A percentile compares a stretch with the other conserved stretches of the same genome.
phyloP scores from a whole-genome alignment of 768 basidiomycete species.

The Leccinum subgranulosum region DNA sequence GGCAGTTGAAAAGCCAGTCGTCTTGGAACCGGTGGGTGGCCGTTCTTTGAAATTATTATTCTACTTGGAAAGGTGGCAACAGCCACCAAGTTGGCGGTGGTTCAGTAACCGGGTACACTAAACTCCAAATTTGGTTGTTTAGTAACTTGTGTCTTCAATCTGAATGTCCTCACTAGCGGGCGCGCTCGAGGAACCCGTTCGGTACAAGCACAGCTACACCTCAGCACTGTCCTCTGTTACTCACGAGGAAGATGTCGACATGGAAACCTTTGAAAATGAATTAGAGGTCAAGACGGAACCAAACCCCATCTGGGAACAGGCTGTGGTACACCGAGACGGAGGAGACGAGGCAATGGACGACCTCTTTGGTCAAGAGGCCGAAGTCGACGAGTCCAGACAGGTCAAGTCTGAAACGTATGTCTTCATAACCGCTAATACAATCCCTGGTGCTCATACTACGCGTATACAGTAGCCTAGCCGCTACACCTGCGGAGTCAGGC shows the following conservation, averaged over 20 bases:
- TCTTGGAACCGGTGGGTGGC: background rate
- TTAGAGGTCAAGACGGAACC: constrained; percentile 18
- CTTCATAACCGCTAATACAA: constrained; percentile 5
- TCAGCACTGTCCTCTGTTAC: constrained; percentile 3
- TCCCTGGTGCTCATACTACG: constrained; percentile 15
- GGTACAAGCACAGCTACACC: constrained; percentile 18
- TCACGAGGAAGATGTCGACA: constrained; percentile 39
- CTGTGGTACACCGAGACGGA: constrained; percentile 5
- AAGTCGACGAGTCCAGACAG: constrained; percentile 34
- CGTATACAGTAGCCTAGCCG: constrained; percentile 34
- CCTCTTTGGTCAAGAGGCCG: constrained; percentile 75
- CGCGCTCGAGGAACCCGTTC: constrained; percentile 43
- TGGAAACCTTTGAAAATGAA: constrained; percentile 29
- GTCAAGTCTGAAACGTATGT: constrained; percentile 49
- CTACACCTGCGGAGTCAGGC: constrained; percentile 40
- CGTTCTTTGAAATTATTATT: constrained; percentile 7
- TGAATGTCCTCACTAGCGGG: constrained; percentile 57
- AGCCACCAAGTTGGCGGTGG: constrained; percentile 10
- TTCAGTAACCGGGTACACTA: too few species aligned
- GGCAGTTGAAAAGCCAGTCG: background rate
- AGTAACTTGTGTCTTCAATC: background rate
- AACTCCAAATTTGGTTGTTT: constrained; percentile 19
- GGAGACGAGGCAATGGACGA: constrained; percentile 67
- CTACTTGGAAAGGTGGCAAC: constrained; percentile 5
- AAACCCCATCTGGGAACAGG: constrained; percentile 17